A percentile compares a stretch with the other conserved stretches of the same genome.
Conservation (phyloP, 2,329 filamentous ascomycete genomes). For the Mycocentrospora acerina region DNA sequence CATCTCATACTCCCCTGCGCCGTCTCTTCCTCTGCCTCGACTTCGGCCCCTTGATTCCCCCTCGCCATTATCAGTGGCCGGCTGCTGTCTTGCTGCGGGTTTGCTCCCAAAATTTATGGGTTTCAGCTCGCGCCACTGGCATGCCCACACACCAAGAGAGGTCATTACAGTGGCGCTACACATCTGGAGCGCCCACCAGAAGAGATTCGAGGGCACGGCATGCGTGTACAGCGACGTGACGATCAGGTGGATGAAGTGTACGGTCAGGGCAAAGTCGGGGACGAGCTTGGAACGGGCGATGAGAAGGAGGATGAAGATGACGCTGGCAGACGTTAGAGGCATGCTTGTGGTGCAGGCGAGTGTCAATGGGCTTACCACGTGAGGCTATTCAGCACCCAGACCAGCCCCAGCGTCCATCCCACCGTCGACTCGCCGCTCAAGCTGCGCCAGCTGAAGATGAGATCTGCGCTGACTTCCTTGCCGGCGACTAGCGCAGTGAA, state of each 20-base stretch:
- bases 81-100: constrained; percentile 25
- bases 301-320: constrained; percentile 78
- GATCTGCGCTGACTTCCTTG: constrained; percentile 57
- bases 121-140: constrained; percentile 82
- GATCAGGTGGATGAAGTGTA: constrained; percentile 80
- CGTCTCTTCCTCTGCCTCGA: constrained; percentile 47
- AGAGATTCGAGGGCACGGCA: constrained; percentile 70
- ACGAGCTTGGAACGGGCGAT: constrained; percentile 90
- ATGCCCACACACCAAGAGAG: constrained; percentile 81
- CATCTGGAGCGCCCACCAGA: constrained; percentile 81
- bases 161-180: constrained; percentile 65
- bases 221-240: constrained; percentile 77
- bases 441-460: constrained; percentile 65
- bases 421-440: constrained; percentile 67
- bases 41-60: constrained; percentile 44
- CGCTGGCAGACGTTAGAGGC: constrained; percentile 53
- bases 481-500: constrained; percentile 69
- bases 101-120: constrained; percentile 83
- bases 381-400: constrained; percentile 67
- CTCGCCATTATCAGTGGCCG: constrained; percentile 36
- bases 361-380: constrained; percentile 55
- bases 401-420: constrained; percentile 68
- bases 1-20: constrained; percentile 52
- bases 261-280: constrained; percentile 88
- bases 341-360: not conserved